Evolutionary conservation across 2,329 filamentous ascomycete genomes (phyloP), one percentile per base, ranked within the genome.

Genomic region (Sclerotinia glacialis): DNA sequence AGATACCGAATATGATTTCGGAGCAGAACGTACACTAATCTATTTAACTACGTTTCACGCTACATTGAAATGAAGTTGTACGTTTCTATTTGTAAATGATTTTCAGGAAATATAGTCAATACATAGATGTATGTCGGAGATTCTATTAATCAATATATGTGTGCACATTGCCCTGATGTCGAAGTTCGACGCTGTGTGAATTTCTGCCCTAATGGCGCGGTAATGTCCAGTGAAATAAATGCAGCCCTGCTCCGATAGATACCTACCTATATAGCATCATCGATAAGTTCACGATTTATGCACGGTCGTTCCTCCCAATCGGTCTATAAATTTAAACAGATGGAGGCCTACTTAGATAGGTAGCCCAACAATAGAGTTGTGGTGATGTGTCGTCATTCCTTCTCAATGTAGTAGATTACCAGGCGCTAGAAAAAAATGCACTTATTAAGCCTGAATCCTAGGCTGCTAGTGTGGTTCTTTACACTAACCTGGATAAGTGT

Each of bases 261-360:
- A 61, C 37, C 37, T 40, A 40, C 37, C 14, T 26, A 2, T 37
- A 56, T 14, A n/a, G n/a, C 37, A 16, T 49, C 44, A 37, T 49
- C 6, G 58, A 26, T 12, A 26, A 14, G 5, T 37, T 18, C 28
- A 14, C n/a, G 31, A 49, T 60, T 60, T 12, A 4, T 49, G 9
- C 18, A 21, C 6, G 8, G 3, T 37, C 0, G 3, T 18, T 23
- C 1, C 16, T 61, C 49, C n/a, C 1, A 9, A 21, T 49, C 1
- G 14, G 2, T 4, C 1, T 5, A 11, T 8, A 7, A 23, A 34
- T 0, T 23, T 26, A 21, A 2, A 34, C 5, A 0, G 2, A 23
- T n/a, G 12, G 8, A 2, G 4, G 14, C 8, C 14, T 23, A 2
- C 16, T 9, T 34, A 9, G 21, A 16, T 34, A 28, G 2, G 11